Evolutionary conservation across 139 green algal genomes (phyloP), one percentile per base, ranked within the genome.

Genomic region (Closterium sp.): DNA sequence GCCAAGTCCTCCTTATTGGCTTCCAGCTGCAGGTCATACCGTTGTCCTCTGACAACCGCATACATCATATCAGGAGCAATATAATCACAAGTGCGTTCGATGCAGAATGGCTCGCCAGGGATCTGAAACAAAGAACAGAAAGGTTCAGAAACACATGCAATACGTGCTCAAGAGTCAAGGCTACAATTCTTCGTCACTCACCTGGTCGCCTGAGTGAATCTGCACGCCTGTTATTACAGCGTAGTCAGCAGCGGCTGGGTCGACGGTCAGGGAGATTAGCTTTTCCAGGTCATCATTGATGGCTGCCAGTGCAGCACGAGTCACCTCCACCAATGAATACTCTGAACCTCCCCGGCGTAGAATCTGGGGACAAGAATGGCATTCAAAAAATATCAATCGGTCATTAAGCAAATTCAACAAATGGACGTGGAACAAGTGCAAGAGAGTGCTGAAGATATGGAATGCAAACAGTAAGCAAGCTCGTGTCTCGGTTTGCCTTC

Each of bases 201-300:
- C 85, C 85, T 87, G 85, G 85, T 29, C 22, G 90, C 86, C 86
- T 22, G 97, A 97, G 95, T 99, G 97, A 94, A 99, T 97, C 94
- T 99, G 97, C 31, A 98, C 95, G 88, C 97, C 97, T 2, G 97
- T 95, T 19, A 98, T 95, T 22, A 97, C 95, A 13, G 97, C 97
- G 88, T 98, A 98, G 95, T 99, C 97, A 31, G 97, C 97, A 88
- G 97, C 96, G 42, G 88, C 91, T 86, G 96, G 90, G 96, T 98
- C 96, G 10, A 98, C 97, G 21, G 96, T 96, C 91, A 97, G 94
- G 34, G 91, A 94, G 93, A 98, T 98, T 31, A 98, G 96, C 94
- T 96, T 97, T 95, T 98, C 97, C 73, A 99, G 94, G 94, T 99
- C 97, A 87, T 97, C 95, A 22, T 95, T 96, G 95, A 98, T 98